Conservation (phyloP, 2,329 filamentous ascomycete genomes). For the Beauveria australis region DNA sequence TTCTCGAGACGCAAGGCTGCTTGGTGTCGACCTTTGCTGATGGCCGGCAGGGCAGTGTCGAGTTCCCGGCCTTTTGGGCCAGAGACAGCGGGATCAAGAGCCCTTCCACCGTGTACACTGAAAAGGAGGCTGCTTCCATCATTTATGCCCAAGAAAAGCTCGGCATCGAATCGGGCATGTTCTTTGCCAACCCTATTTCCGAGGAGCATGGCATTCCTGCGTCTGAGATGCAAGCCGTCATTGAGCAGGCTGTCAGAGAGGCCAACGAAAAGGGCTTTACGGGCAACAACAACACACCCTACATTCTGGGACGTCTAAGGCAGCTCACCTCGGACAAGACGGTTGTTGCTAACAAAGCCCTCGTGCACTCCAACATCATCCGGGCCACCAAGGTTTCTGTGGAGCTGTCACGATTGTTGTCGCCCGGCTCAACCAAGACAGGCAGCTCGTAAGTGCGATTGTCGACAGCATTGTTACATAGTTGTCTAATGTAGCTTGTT, state of each 20-base stretch:
- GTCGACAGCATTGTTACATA: conserved; percentile 15
- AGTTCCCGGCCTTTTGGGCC: conserved; percentile 91
- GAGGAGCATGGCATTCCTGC: conserved; percentile 60
- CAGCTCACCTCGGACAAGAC: conserved; percentile 66
- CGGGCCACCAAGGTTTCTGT: conserved; percentile 47
- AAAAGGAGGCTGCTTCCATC: conserved; percentile 81
- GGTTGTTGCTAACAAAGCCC: conserved; percentile 63
- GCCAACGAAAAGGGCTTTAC: conserved; percentile 56
- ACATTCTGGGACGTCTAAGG: conserved; percentile 69
- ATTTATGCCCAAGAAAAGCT: conserved; percentile 70
- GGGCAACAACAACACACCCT: conserved; percentile 78
- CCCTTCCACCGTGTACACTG: conserved; percentile 64
- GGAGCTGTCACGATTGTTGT: conserved; percentile 40
- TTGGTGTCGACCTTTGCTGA: conserved; percentile 86
- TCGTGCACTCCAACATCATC: conserved; percentile 46
- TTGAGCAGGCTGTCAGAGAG: conserved; percentile 59
- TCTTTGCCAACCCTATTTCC: conserved; percentile 86
- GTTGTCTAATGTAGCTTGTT: conserved; percentile 30
- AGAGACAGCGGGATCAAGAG: conserved; percentile 77
- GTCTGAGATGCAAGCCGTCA: conserved; percentile 59
- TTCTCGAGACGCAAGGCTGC: conserved; percentile 63
- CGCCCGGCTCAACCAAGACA: conserved; percentile 20
- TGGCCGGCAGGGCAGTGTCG: conserved; percentile 60
- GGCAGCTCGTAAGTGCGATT: conserved; percentile 30
- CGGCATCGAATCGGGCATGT: conserved; percentile 66